Conservation (phyloP, 305 asterid genomes). For the Salvia sclarea region DNA sequence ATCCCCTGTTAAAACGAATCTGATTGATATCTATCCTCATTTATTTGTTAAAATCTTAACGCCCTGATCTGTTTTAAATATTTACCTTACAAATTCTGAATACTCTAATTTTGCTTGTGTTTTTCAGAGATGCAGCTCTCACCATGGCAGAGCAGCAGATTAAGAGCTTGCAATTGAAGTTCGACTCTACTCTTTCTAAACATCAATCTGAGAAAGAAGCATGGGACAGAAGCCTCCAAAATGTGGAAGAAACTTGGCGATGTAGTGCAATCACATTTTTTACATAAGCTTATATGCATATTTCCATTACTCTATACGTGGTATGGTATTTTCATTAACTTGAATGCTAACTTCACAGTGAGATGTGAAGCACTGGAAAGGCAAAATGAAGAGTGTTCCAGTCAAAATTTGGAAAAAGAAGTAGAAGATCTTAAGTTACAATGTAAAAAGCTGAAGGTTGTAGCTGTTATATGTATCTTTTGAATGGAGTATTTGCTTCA, state of each 20-base stretch:
- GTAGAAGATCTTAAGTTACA: constrained; percentile 60
- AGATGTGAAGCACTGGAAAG: constrained; percentile 72
- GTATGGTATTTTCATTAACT: constrained; percentile 26
- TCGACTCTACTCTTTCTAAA: constrained; percentile 67
- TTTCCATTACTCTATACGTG: constrained; percentile 10
- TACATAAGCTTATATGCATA: constrained; percentile 25
- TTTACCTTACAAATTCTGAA: constrained; percentile 18
- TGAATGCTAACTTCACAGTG: constrained; percentile 54
- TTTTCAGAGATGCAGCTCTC: constrained; percentile 80
- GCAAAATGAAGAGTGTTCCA: constrained; percentile 52
- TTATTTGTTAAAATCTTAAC: constrained; percentile 18
- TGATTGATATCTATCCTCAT: constrained; percentile 2
- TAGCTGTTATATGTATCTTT: constrained; percentile 21
- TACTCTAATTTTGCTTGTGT: constrained; percentile 29
- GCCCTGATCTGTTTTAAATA: constrained; percentile 9
- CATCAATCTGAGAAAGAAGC: constrained; percentile 81
- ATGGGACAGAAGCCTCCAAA: constrained; percentile 81
- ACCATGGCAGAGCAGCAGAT: constrained; percentile 59
- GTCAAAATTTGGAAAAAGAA: constrained; percentile 61
- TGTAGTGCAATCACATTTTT: constrained; percentile 48
- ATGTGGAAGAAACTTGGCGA: constrained; percentile 95
- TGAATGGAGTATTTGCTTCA: constrained; percentile 28
- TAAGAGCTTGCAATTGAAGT: constrained; percentile 67
- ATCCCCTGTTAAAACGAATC: not conserved
- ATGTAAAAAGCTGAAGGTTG: constrained; percentile 75